Base-by-base conservation (phyloP, 345 rosid species). In the Brassica nigra region DNA sequence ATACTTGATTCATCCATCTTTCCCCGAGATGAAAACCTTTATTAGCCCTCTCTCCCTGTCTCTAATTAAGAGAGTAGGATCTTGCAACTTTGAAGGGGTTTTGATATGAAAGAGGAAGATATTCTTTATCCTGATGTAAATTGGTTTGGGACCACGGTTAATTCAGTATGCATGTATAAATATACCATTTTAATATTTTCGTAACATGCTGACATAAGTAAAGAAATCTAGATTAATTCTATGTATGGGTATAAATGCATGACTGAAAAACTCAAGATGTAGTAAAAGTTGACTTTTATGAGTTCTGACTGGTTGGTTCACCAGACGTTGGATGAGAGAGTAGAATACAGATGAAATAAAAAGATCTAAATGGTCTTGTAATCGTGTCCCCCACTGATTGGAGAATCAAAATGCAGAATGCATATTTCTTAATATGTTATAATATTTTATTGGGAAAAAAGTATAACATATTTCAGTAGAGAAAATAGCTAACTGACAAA, bases 281-380 rank as follows among this genome's bases (percentile, higher is more conserved):
- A 49, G 61, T 20, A 66, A 66, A 78, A 71, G 11, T 66, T 79
- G 74, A 66, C 78, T 66, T 78, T 78, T 6, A 18, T 31, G 61
- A 30, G 75, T 74, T 84, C 86, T 88, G 99, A 92, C 94, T 89
- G 99, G 94, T 90, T 81, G 99, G 86, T 95, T 85, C 83, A 91
- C 90, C 98, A 80, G 92, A 86, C 92, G 87, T 87, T 82, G 83
- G 83, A 64, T 80, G 44, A 23, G 4, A 11, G 15, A 49, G 10
- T 58, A 31, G 33, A 27, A 11, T 58, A 58, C 44, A 54, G 31
- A 8, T 78, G 59, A 64, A 42, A 66, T 30, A 10, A 57, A 66
- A 39, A 30, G 1, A 65, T 28, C 15, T 16, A 33, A 33, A 29
- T 33, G 49, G 61, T 67, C 28, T 33, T 67, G 55, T 6, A 10